phyloP scores from a whole-genome alignment of 2,329 filamentous ascomycete genomes.

The Amauroascus verrucosus region DNA sequence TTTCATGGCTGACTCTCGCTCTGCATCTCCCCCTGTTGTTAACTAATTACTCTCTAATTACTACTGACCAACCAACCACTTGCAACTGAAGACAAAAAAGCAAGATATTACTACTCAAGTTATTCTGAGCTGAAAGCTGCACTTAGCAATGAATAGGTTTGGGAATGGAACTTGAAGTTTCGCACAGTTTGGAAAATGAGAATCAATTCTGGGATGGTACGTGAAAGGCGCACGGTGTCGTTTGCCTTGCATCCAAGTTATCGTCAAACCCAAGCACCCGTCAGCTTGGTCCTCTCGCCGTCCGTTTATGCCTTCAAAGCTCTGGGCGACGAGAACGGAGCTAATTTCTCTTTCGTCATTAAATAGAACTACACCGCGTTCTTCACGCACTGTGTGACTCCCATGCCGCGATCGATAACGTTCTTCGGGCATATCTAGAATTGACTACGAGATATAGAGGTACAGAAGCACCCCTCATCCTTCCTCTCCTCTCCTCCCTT shows the following conservation, averaged over 20 bases:
- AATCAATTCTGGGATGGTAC: conserved; percentile 83
- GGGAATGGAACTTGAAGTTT: conserved; percentile 59
- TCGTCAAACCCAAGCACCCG: neutral
- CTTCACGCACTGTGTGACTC: conserved; percentile 49
- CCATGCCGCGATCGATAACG: conserved; percentile 67
- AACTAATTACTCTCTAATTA: too few species aligned
- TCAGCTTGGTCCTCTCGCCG: neutral
- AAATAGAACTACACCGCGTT: conserved; percentile 57
- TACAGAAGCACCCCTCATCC: conserved; percentile 26
- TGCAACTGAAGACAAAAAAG: too few species aligned
- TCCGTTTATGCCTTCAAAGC: neutral
- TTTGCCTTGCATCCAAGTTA: neutral
- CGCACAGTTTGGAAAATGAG: conserved; percentile 62
- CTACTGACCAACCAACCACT: too few species aligned
- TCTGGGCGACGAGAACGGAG: neutral
- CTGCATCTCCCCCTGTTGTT: too few species aligned
- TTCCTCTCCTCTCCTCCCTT: neutral
- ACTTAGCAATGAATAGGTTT: conserved; percentile 16
- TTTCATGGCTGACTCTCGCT: too few species aligned
- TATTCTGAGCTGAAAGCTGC: neutral
- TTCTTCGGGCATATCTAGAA: conserved; percentile 71
- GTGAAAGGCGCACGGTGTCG: conserved; percentile 24
- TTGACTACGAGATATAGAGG: conserved; percentile 64
- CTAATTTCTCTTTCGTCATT: neutral
- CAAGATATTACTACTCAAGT: too few species aligned